Conservation (phyloP, 2,329 filamentous ascomycete genomes). For the Fusarium goolgardi region DNA sequence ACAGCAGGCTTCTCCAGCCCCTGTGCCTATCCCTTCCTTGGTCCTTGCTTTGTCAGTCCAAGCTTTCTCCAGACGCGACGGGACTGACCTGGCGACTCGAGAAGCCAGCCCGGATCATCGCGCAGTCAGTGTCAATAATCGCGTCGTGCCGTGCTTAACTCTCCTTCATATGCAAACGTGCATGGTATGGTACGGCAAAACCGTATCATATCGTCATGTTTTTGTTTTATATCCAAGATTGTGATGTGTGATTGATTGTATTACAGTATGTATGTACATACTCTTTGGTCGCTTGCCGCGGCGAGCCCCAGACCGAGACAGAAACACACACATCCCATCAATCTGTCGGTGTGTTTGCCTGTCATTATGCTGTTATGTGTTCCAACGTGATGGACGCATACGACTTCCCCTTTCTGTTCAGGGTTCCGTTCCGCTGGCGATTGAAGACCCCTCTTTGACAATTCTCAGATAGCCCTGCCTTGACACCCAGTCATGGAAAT, state of each 20-base stretch:
- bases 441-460: constrained; percentile 30
- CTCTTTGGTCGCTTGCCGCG: constrained; percentile 33
- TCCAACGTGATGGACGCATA: constrained; percentile 22
- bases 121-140: constrained; percentile 35
- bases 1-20: constrained; percentile 13
- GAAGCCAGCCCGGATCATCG: constrained; percentile 25
- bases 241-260: constrained; percentile 34
- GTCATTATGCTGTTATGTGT: constrained; percentile 34
- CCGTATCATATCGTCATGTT: constrained; percentile 22
- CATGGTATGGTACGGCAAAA: constrained; percentile 1
- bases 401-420: constrained; percentile 32
- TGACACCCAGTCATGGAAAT: constrained; percentile 34
- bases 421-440: constrained; percentile 23
- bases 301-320: constrained; percentile 35
- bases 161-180: not conserved
- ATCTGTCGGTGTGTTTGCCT: constrained; percentile 31
- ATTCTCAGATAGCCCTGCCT: constrained; percentile 32
- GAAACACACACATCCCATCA: constrained; percentile 5
- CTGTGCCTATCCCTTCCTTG: constrained; percentile 34
- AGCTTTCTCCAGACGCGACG: constrained; percentile 38
- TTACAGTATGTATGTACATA: constrained; percentile 4
- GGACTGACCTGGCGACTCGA: constrained; percentile 21
- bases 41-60: constrained; percentile 31
- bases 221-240: constrained; percentile 30
- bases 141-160: constrained; percentile 38